Evolutionary conservation across 768 basidiomycete species (phyloP).

Genomic region (Rhizopogon vinicolor): DNA sequence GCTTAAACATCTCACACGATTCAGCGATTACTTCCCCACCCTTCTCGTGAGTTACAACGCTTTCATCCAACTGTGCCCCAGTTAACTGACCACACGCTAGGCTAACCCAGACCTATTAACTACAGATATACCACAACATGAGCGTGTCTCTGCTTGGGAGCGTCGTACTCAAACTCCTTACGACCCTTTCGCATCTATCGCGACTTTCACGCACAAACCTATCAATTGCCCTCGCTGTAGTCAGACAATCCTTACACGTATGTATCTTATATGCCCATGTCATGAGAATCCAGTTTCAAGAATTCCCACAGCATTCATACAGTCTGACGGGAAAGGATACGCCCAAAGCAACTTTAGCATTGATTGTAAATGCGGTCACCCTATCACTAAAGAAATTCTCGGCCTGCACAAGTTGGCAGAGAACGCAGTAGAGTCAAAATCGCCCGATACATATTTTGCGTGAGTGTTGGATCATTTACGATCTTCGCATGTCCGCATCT

Average conservation of each 20-base stretch:
- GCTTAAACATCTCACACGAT: neutral
- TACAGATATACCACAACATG: neutral
- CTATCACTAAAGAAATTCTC: slow-evolving; percentile 34
- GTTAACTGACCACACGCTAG: neutral
- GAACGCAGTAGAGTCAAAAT: slow-evolving; percentile 22
- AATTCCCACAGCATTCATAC: slow-evolving; percentile 31
- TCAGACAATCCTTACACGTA: slow-evolving; percentile 13
- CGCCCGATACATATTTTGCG: slow-evolving; percentile 23
- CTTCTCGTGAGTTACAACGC: slow-evolving; percentile 7
- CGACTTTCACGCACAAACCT: slow-evolving; percentile 10
- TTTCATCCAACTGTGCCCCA: too few species aligned
- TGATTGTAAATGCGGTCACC: slow-evolving; percentile 31
- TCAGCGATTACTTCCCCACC: slow-evolving; percentile 6
- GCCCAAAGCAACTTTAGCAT: slow-evolving; percentile 36
- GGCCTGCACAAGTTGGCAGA: slow-evolving; percentile 34
- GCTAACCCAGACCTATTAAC: neutral
- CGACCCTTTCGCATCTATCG: slow-evolving; percentile 23
- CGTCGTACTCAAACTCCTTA: slow-evolving; percentile 12
- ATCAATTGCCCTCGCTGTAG: slow-evolving; percentile 28
- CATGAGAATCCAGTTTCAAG: neutral
- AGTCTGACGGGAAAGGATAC: slow-evolving; percentile 37
- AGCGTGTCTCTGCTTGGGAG: slow-evolving; percentile 4
- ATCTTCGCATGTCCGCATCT: too few species aligned
- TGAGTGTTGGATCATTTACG: slow-evolving; percentile 11
- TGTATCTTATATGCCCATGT: neutral